These are phyloP conservation scores for Ceratocystiopsis minuta DNA, from an alignment of 2,329 filamentous ascomycete species.

Conservation along the genomic window DNA sequence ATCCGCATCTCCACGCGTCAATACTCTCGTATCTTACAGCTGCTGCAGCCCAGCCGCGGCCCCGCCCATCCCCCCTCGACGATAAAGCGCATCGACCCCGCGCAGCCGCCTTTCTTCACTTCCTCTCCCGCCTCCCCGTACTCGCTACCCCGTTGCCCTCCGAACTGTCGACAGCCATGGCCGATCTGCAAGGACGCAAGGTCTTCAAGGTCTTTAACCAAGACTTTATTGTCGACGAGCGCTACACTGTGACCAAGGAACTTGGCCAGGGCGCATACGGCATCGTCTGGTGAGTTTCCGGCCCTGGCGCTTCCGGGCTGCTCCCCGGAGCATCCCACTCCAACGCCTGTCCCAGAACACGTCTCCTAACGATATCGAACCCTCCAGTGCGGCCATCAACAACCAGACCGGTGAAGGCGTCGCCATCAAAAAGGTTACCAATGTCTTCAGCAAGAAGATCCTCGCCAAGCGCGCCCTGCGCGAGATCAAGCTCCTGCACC, in stretches of 20 bases:
- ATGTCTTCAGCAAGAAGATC: constrained; percentile 99
- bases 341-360: constrained; percentile 9
- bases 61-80: too few relatives aligned
- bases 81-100: too few relatives aligned
- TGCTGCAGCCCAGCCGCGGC: too few relatives aligned
- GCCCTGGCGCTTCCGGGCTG: background rate
- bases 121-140: background rate
- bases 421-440: constrained; percentile 98
- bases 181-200: constrained; percentile 43
- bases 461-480: constrained; percentile 91
- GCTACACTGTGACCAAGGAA: constrained; percentile 97
- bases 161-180: constrained; percentile 11
- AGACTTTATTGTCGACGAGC: constrained; percentile 95
- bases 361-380: background rate
- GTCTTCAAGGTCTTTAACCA: constrained; percentile 99
- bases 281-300: constrained; percentile 68
- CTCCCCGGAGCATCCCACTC: too few relatives aligned
- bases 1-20: too few relatives aligned
- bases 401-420: constrained; percentile 80
- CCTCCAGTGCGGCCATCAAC: constrained; percentile 70
- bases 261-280: constrained; percentile 95
- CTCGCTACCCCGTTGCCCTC: background rate
- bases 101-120: too few relatives aligned
- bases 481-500: constrained; percentile 96
- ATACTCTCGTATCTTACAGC: too few relatives aligned